Evolutionary conservation across 2,329 filamentous ascomycete genomes (phyloP), one percentile per base, ranked within the genome.

Genomic region (Aspergillus sp.): DNA sequence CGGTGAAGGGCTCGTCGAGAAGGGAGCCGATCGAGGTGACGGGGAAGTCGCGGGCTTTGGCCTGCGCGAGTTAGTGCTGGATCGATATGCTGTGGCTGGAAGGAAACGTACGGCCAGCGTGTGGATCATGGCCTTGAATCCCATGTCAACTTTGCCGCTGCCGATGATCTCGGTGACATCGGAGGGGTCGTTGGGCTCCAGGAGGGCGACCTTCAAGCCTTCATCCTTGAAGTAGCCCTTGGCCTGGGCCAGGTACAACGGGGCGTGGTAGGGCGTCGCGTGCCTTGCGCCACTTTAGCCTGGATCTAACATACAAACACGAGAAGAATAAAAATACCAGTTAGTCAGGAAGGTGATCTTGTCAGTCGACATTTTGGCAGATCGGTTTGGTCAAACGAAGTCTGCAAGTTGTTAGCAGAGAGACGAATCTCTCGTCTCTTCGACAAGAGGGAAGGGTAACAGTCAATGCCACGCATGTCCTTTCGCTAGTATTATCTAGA

Each of bases 401-500:
- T 55, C 65, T 66, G 57, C 56, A 51, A 56, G 58, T 50, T 55
- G 54, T 63, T 63, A 64, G 56, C 49, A 58, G 56, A 55, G 45
- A 30, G 26, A 30, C 26, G 26, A 11, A 11, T 30, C 26, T 30
- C 26, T 30, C 26, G 26, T 30, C 26, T 30, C 26, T 30, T n/a
- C 35, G 20, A 48, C n/a, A 30, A 32, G 22, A 52, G 55, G 53
- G 60, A 55, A 62, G 66, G 63, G 52, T 53, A 66, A 65, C 62
- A 68, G 66, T 72, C 64, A 70, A 75, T 79, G 83, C 83, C 82
- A 86, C 87, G 87, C 87, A 89, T 86, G 83, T 89, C 84, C 87
- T 89, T 89, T 86, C 87, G 87, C 87, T 88, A 85, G 85, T 81
- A 88, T 89, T 88, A 86, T 85, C 84, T 85, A 88, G 85, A 88